Evolutionary conservation across 352 stramenopile genomes (phyloP).

Genomic region (Thraustochytrium striatum): DNA sequence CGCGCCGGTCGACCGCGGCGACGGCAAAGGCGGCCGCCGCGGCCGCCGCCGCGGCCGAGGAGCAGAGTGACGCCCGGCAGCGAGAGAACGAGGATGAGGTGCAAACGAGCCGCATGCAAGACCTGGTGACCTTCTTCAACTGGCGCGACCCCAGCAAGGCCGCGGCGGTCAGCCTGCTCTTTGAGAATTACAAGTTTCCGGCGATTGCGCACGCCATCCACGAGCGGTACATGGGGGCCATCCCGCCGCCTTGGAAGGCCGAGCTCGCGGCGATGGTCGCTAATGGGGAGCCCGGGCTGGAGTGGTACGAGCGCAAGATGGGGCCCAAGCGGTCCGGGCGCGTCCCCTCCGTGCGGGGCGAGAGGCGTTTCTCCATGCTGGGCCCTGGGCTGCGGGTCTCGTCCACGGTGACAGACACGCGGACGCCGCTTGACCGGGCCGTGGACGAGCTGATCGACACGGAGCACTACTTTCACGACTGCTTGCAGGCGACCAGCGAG

Average conservation of each 20-base stretch:
- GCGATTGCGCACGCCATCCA: slow-evolving; percentile 12
- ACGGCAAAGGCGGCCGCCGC: too few relatives aligned
- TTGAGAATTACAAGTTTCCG: slow-evolving; percentile 42
- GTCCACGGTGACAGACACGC: too few relatives aligned
- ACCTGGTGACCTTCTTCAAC: slow-evolving; percentile 40
- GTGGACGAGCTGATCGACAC: slow-evolving; percentile 43
- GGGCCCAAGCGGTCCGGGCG: background rate
- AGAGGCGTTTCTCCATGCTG: too few relatives aligned
- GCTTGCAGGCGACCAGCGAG: background rate
- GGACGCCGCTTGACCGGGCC: slow-evolving; percentile 9
- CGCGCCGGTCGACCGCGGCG: too few relatives aligned
- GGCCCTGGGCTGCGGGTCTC: background rate
- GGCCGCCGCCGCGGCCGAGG: too few relatives aligned
- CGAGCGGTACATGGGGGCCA: background rate
- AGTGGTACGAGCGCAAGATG: slow-evolving; percentile 41
- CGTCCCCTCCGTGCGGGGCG: background rate
- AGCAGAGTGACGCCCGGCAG: too few relatives aligned
- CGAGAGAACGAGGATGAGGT: background rate
- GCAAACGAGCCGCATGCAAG: background rate
- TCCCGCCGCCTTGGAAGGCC: background rate
- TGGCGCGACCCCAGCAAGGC: slow-evolving; percentile 34
- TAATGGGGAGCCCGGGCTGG: background rate
- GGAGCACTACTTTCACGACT: slow-evolving; percentile 6
- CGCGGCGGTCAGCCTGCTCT: background rate
- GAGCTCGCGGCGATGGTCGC: slow-evolving; percentile 8